Base-by-base conservation (phyloP, 148 eudicot species). In the Rhododendron simsii region DNA sequence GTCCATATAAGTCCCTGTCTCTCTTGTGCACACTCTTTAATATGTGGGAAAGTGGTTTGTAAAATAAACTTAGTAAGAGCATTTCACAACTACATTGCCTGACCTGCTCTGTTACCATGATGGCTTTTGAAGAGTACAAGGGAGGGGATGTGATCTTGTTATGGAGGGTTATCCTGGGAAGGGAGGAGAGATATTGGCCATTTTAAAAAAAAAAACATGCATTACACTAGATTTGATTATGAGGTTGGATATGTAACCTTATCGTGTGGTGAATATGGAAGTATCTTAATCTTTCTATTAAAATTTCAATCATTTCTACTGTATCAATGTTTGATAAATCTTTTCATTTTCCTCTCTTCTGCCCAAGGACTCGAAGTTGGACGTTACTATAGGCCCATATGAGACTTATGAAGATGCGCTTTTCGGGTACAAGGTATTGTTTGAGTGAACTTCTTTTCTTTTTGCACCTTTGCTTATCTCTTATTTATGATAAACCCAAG, bases 391-490 rank as follows among this genome's bases (percentile, higher is more conserved):
- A 51, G 95, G 98, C 48, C 94, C 95, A 23, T 94, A 94, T 77
- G 95, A 93, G 89, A 94, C 94, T 44, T 94, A 92, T 89, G 94
- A 92, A 89, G 93, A 94, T 87, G 78, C 83, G 39, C 94, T 90
- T 76, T 97, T 97, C 88, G 99, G 99, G 78, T 97, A 94, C 93
- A 97, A 97, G 98, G 99, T 95, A 91, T 8, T 61, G 11, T 53
- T 76, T 55, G 2, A 39, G 8, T 57, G 69, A 44, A 14, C 3
- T 23, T 44, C 23, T 65, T 41, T 30, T 73, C 13, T 78, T 30
- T 82, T 3, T 47, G 23, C 78, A 30, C 51, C 18, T 73, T 74
- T 71, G 0, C 39, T 81, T 35, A 21, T 79, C 55, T 78, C 14
- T 67, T 82, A n/a, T 55, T 20, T 33, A 14, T 65, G 30, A 78